Percentiles rank a stretch among this genome's conserved stretches.
Conservation (phyloP, 2,329 filamentous ascomycete species). For the Calonectria montana region DNA sequence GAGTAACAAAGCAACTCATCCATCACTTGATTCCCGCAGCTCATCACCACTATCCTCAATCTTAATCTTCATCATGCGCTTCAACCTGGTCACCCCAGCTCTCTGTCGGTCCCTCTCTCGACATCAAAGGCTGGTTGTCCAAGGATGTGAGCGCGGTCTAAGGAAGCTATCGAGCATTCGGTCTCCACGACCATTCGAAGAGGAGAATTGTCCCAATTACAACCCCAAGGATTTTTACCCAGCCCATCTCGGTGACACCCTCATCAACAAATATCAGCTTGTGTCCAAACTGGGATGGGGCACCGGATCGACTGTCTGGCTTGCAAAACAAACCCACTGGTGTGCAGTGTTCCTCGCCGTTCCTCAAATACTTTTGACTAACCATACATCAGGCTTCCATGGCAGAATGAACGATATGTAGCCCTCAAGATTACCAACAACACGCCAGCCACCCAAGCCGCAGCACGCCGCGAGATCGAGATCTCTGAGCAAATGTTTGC, state of each 20-base stretch:
- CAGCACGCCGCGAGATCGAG: slow-evolving; percentile 39
- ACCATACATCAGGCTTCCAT: slow-evolving; percentile 35
- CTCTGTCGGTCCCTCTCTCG: slow-evolving; percentile 20
- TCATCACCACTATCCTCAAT: background rate
- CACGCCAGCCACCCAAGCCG: slow-evolving; percentile 33
- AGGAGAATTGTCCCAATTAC: slow-evolving; percentile 40
- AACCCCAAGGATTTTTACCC: slow-evolving; percentile 46
- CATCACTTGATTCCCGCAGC: background rate
- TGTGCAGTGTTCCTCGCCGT: slow-evolving; percentile 27
- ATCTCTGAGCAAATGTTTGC: slow-evolving; percentile 38
- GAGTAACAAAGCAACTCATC: background rate
- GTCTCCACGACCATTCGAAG: slow-evolving; percentile 32
- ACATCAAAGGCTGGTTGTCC: slow-evolving; percentile 14
- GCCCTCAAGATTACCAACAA: slow-evolving; percentile 45
- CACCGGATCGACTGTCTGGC: slow-evolving; percentile 53
- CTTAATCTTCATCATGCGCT: slow-evolving; percentile 20
- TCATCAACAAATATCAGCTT: slow-evolving; percentile 50
- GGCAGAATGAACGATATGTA: slow-evolving; percentile 39
- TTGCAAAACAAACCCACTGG: slow-evolving; percentile 43
- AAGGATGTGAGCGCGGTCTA: slow-evolving; percentile 4
- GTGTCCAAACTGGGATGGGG: slow-evolving; percentile 53
- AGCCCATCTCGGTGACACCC: slow-evolving; percentile 45
- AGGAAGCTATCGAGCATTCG: slow-evolving; percentile 26
- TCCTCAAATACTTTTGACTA: background rate
- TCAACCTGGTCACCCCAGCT: slow-evolving; percentile 19